A percentile compares a stretch with the other conserved stretches of the same genome.
Evolutionary conservation across 148 eudicot species (phyloP).

Genomic region (Talinum fruticosum): DNA sequence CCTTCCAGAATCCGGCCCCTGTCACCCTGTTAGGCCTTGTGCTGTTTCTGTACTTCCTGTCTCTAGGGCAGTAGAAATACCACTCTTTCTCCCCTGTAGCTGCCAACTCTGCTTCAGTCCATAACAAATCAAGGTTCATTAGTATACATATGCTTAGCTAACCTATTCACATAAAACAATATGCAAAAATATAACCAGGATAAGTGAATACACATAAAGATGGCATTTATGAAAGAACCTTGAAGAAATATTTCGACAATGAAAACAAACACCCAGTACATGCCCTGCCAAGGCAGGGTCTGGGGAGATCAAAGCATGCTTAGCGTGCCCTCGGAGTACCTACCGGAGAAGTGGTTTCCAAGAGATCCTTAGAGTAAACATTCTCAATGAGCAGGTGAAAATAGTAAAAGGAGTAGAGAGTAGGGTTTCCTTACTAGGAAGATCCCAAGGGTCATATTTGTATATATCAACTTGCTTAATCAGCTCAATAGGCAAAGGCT

Average conservation of each 20-base stretch:
- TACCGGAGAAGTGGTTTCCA: not conserved
- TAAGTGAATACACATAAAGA: not conserved
- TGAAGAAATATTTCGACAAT: too few relatives aligned
- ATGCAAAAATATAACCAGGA: not conserved
- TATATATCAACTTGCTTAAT: constrained; percentile 89
- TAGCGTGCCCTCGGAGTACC: not conserved
- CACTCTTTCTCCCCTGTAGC: constrained; percentile 88
- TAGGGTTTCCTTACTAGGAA: constrained; percentile 80
- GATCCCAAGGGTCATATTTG: constrained; percentile 96
- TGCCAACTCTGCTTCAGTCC: constrained; percentile 55
- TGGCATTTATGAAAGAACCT: too few relatives aligned
- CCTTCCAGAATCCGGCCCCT: constrained; percentile 94
- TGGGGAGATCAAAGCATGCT: not conserved
- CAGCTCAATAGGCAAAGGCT: constrained; percentile 69
- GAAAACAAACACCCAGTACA: too few relatives aligned
- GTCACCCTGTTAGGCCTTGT: constrained; percentile 87
- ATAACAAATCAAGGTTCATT: not conserved
- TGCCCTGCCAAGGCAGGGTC: not conserved
- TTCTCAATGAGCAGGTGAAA: not conserved
- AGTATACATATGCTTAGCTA: not conserved
- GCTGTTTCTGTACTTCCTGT: constrained; percentile 84
- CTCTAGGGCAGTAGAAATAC: constrained; percentile 96
- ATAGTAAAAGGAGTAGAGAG: not conserved
- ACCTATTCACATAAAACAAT: not conserved
- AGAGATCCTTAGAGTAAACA: not conserved